Percentiles rank a stretch among this genome's conserved stretches.
Conservation (phyloP, 768 basidiomycete genomes). For the Mycena vitilis region DNA sequence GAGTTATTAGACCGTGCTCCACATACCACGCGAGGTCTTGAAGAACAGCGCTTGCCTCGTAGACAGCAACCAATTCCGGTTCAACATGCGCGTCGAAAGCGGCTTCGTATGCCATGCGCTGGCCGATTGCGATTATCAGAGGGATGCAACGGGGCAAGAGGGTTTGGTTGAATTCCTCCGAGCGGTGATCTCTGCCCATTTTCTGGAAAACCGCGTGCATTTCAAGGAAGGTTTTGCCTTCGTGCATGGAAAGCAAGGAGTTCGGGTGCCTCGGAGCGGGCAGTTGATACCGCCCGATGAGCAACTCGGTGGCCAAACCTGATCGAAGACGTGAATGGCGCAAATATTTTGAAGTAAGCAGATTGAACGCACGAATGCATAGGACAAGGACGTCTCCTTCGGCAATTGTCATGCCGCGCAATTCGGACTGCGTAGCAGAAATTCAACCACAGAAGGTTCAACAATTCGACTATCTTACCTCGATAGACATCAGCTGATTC, state of each 20-base stretch:
- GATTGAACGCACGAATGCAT: constrained; percentile 44
- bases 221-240: constrained; percentile 29
- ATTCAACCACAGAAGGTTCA: background rate
- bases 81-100: constrained; percentile 44
- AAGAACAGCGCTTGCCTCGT: constrained; percentile 38
- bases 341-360: too few relatives aligned
- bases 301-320: constrained; percentile 38
- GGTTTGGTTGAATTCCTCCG: constrained; percentile 24
- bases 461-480: constrained; percentile 37
- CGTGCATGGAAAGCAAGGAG: constrained; percentile 32
- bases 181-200: constrained; percentile 16
- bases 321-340: background rate
- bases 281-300: constrained; percentile 29
- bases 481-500: constrained; percentile 42
- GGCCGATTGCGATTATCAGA: constrained; percentile 46
- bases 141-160: constrained; percentile 41
- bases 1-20: too few relatives aligned
- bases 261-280: constrained; percentile 31
- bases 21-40: constrained; percentile 46
- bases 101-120: constrained; percentile 51
- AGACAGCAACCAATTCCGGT: constrained; percentile 41
- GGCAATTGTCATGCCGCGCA: constrained; percentile 51
- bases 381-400: constrained; percentile 53
- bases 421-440: constrained; percentile 10
- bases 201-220: background rate